Percentiles rank a stretch among this genome's conserved stretches.
phyloP scores from a whole-genome alignment of 2,329 filamentous ascomycete species.

The Diplodia scrobiculata region DNA sequence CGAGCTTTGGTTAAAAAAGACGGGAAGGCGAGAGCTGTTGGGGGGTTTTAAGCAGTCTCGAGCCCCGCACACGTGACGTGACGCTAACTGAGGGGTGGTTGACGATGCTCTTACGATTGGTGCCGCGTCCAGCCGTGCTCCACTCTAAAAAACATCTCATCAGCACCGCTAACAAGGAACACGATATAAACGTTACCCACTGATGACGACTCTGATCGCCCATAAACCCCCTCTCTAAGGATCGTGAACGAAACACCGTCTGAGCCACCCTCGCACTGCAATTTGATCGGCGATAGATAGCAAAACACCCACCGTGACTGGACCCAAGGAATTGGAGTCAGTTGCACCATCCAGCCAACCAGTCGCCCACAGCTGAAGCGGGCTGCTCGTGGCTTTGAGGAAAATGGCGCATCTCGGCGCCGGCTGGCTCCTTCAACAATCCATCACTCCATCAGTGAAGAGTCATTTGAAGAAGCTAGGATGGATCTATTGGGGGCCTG shows the following conservation, averaged over 20 bases:
- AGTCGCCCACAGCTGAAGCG: background rate
- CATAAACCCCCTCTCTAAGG: background rate
- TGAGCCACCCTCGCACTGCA: background rate
- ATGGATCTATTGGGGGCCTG: background rate
- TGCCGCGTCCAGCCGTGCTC: background rate
- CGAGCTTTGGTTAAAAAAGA: background rate
- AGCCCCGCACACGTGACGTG: slow-evolving; percentile 29
- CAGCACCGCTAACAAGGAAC: background rate
- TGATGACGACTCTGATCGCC: background rate
- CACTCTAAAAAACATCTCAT: slow-evolving; percentile 11
- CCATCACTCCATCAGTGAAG: background rate
- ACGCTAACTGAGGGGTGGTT: slow-evolving; percentile 23
- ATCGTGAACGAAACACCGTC: background rate
- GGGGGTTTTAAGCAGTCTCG: slow-evolving; percentile 7
- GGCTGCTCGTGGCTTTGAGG: background rate
- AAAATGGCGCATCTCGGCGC: slow-evolving; percentile 21
- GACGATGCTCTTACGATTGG: slow-evolving; percentile 14
- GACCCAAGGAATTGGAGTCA: background rate
- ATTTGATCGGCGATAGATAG: background rate
- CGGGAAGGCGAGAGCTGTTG: background rate
- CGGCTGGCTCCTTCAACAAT: background rate
- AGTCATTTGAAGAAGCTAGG: background rate
- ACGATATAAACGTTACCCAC: background rate
- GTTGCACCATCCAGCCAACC: background rate
- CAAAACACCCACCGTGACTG: no score